Conservation (phyloP, 768 basidiomycete species). For the Russula olivacea region DNA sequence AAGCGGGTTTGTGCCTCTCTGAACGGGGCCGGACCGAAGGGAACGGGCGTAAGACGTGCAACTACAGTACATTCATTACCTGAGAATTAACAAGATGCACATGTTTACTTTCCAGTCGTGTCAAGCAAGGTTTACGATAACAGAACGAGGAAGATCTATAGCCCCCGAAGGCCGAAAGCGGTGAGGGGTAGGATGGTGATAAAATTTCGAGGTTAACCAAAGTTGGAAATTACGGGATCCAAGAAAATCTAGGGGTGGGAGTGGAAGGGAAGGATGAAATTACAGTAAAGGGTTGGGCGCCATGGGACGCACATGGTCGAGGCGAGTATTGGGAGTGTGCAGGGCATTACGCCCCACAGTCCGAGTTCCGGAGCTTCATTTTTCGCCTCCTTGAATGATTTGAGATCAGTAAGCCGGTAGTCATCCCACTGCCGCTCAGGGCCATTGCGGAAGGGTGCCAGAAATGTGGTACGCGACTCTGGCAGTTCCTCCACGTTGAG, state of each 20-base stretch:
- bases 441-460: conserved; percentile 11
- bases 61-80: neutral
- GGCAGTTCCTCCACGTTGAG: neutral
- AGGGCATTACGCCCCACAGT: neutral
- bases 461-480: neutral
- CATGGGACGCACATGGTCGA: neutral
- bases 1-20: neutral
- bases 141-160: conserved; percentile 1
- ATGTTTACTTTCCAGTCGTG: neutral
- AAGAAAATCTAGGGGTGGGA: neutral
- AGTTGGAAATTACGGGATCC: conserved; percentile 4
- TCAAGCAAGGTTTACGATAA: conserved; percentile 14
- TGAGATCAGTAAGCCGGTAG: conserved; percentile 9
- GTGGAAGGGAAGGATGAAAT: neutral
- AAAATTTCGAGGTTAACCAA: conserved; percentile 14
- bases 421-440: conserved; percentile 18
- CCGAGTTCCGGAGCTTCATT: neutral
- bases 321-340: neutral
- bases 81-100: neutral
- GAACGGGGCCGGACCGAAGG: neutral
- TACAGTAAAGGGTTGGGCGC: neutral
- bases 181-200: neutral
- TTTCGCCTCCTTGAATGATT: conserved; percentile 5
- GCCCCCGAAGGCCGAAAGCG: neutral
- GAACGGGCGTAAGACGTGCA: neutral